Evolutionary conservation across 768 basidiomycete genomes (phyloP).

Genomic region (Kwoniella sp.): DNA sequence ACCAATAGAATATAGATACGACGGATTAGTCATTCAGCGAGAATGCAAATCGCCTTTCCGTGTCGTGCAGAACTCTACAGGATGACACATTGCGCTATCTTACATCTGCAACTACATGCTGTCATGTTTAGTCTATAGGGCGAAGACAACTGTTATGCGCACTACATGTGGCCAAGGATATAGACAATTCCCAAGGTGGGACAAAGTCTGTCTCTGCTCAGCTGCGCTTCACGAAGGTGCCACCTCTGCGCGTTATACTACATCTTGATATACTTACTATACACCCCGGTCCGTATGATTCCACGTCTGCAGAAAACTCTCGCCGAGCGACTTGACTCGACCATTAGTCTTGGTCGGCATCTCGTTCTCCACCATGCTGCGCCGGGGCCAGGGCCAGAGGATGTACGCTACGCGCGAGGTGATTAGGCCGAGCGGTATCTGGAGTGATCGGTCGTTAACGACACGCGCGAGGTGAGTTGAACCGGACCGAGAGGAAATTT

Average conservation of each 20-base stretch:
- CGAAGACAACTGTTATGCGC: no score
- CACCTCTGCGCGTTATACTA: not conserved
- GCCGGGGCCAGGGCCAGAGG: conserved; percentile 52
- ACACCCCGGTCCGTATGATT: not conserved
- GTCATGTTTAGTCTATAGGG: no score
- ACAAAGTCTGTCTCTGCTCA: not conserved
- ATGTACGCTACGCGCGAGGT: conserved; percentile 51
- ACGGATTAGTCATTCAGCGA: no score
- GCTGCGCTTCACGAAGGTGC: not conserved
- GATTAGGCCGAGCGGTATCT: conserved; percentile 55
- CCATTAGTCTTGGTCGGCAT: conserved; percentile 43
- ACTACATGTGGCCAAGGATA: no score
- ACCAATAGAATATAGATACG: no score
- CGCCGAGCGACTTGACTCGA: conserved; percentile 35
- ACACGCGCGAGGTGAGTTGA: not conserved
- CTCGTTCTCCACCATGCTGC: conserved; percentile 37
- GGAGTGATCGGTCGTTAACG: not conserved
- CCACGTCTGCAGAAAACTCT: conserved; percentile 9
- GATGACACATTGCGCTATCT: no score
- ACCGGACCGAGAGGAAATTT: no score
- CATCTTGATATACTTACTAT: not conserved
- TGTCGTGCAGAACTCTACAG: no score
- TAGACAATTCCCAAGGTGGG: no score
- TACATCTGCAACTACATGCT: no score
- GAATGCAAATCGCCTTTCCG: no score